Percentiles rank a stretch among this genome's conserved stretches.
These are phyloP conservation scores for Leccinum glutinopallens DNA, from an alignment of 1,284 basidiomycete species.

Conservation along the genomic window DNA sequence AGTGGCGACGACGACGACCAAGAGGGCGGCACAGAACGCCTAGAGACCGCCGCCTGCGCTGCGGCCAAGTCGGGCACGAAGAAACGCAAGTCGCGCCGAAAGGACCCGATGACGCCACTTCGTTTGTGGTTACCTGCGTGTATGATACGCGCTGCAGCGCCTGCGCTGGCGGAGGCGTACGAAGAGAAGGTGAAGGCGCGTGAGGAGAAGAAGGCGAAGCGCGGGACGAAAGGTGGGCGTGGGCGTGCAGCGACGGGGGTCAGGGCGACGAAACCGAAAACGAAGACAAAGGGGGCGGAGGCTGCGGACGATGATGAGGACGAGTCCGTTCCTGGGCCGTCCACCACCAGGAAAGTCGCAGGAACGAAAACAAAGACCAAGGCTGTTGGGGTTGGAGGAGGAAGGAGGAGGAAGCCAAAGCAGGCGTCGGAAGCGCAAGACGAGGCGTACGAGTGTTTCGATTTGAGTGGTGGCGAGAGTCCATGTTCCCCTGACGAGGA, in stretches of 20 bases:
- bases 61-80: slow-evolving; percentile 38
- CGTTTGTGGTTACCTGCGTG: slow-evolving; percentile 78
- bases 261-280: slow-evolving; percentile 8
- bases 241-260: slow-evolving; percentile 1
- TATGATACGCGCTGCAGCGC: slow-evolving; percentile 69
- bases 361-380: slow-evolving; percentile 16
- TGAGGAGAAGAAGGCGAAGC: slow-evolving; percentile 50
- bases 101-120: slow-evolving; percentile 49
- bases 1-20: slow-evolving; percentile 42
- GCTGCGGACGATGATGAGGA: not conserved
- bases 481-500: slow-evolving; percentile 25
- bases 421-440: slow-evolving; percentile 32
- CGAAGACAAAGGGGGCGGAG: not conserved
- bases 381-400: slow-evolving; percentile 1
- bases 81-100: slow-evolving; percentile 42
- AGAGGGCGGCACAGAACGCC: slow-evolving; percentile 32
- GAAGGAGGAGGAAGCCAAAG: slow-evolving; percentile 27
- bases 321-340: slow-evolving; percentile 5
- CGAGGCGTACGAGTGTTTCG: slow-evolving; percentile 33
- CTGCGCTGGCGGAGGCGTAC: slow-evolving; percentile 60
- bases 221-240: slow-evolving; percentile 27
- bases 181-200: slow-evolving; percentile 55
- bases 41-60: slow-evolving; percentile 45
- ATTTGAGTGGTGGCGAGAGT: slow-evolving; percentile 32
- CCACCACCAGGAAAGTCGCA: slow-evolving; percentile 11